Evolutionary conservation across 1,284 basidiomycete species (phyloP).

Genomic region (Peniophora sp.): DNA sequence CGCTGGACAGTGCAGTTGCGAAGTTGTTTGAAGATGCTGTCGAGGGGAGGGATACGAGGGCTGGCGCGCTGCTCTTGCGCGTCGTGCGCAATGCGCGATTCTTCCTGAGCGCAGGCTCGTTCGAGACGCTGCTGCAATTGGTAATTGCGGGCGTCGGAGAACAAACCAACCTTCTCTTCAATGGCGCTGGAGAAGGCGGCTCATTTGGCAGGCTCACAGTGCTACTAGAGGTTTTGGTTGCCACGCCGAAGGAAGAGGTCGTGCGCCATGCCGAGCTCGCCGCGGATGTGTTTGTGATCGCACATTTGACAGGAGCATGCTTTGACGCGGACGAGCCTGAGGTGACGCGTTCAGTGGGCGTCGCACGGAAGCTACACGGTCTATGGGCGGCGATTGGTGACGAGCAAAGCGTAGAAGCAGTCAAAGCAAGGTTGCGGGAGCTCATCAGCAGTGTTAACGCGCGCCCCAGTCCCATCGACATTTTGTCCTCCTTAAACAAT

Average conservation of each 20-base stretch:
- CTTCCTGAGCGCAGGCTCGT: conserved; percentile 31
- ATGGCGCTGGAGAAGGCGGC: conserved; percentile 1
- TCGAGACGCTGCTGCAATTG: conserved; percentile 13
- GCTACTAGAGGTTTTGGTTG: conserved; percentile 5
- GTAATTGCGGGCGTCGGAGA: conserved; percentile 9
- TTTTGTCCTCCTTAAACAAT: conserved; percentile 14
- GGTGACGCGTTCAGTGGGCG: conserved; percentile 12
- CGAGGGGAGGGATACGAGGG: conserved; percentile 11
- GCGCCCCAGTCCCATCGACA: conserved; percentile 1
- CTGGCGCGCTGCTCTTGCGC: conserved; percentile 23
- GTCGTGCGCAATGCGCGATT: conserved; percentile 25
- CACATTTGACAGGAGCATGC: conserved; percentile 35
- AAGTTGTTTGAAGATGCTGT: conserved; percentile 23
- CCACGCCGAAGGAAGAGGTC: conserved; percentile 14
- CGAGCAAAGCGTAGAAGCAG: conserved; percentile 18
- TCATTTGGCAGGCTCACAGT: conserved; percentile 2
- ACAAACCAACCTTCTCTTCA: conserved; percentile 4
- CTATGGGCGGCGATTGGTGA: conserved; percentile 13
- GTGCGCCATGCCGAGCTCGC: conserved; percentile 18
- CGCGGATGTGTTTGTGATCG: conserved; percentile 39
- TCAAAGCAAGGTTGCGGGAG: conserved; percentile 33
- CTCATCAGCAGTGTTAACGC: conserved; percentile 23
- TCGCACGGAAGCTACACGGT: conserved; percentile 14
- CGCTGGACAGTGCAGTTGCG: conserved; percentile 28
- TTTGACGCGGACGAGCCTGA: not conserved